Conservation (phyloP, 1,284 basidiomycete species). For the Uromyces viciae-fabae region DNA sequence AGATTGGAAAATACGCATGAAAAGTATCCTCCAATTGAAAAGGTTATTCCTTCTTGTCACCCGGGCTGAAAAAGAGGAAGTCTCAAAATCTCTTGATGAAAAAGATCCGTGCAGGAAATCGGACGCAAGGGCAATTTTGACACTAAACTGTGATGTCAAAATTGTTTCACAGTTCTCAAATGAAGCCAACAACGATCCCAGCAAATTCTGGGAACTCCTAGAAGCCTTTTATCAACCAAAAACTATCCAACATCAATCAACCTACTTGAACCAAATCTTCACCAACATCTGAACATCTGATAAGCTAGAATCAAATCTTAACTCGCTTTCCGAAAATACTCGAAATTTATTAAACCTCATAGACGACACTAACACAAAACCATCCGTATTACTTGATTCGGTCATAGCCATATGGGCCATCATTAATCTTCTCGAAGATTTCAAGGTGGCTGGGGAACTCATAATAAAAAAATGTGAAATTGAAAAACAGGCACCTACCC, state of each 20-base stretch:
- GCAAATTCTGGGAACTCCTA: background rate
- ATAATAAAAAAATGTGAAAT: conserved; percentile 7
- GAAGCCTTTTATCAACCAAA: conserved; percentile 1
- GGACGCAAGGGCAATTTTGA: background rate
- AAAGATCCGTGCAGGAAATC: background rate
- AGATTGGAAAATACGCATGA: background rate
- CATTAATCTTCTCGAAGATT: background rate
- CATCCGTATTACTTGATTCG: background rate
- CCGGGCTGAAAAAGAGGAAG: background rate
- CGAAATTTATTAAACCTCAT: background rate
- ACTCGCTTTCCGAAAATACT: background rate
- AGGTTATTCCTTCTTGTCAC: background rate
- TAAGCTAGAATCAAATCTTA: background rate
- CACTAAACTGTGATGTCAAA: background rate
- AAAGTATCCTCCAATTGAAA: background rate
- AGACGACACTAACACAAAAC: background rate
- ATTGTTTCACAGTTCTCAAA: background rate
- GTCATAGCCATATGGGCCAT: background rate
- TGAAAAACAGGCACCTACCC: background rate
- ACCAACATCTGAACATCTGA: background rate
- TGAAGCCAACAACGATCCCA: background rate
- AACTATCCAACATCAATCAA: background rate
- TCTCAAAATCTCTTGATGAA: background rate
- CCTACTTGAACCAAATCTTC: background rate
- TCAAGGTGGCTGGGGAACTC: background rate